Evolutionary conservation across 192 early-diverging fungal genomes (phyloP), one percentile per base, ranked within the genome.

Genomic region (Coemansia aciculifera): DNA sequence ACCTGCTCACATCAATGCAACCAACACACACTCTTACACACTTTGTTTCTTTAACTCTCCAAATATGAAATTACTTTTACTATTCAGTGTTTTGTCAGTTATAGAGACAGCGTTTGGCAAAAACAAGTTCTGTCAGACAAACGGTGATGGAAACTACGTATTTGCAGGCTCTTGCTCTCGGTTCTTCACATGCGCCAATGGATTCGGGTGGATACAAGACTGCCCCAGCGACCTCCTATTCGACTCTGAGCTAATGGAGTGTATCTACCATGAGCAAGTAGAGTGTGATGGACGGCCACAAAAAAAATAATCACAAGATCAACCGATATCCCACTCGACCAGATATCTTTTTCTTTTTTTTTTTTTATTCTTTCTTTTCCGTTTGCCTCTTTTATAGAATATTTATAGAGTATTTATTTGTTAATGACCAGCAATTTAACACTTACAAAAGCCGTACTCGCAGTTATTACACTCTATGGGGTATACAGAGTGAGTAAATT

Each of bases 141-240:
- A 79, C 36, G 77, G 77, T 24, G 72, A 79, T 42, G 77, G 77
- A 6, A 74, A 79, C 42, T 79, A 52, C 19, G 72, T 71, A 19
- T 79, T 62, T 44, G 59, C 57, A 10, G 72, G 71, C 0, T 74
- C 72, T 5, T 79, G 77, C 40, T 67, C 72, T 2, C 64, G 67
- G 65, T 79, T 79, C 56, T 79, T 74, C 31, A 64, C 64, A n/a
- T 79, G 77, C 52, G 71, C 77, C 3, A 79, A 79, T 34, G 77
- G 77, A 12, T 79, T 79, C 32, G 77, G 77, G 3, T 79, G 72
- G 72, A 62, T 79, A 9, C 77, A 74, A 24, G 56, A 67, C 17
- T 79, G 77, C 17, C 77, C 77, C 2, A 46, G 68, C 52, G 77
- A 79, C 29, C 57, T 79, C 0, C 72, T 79, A 5, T 79, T 79